Evolutionary conservation across 1,284 basidiomycete genomes (phyloP).

Genomic region (Ganoderma resinaceum): DNA sequence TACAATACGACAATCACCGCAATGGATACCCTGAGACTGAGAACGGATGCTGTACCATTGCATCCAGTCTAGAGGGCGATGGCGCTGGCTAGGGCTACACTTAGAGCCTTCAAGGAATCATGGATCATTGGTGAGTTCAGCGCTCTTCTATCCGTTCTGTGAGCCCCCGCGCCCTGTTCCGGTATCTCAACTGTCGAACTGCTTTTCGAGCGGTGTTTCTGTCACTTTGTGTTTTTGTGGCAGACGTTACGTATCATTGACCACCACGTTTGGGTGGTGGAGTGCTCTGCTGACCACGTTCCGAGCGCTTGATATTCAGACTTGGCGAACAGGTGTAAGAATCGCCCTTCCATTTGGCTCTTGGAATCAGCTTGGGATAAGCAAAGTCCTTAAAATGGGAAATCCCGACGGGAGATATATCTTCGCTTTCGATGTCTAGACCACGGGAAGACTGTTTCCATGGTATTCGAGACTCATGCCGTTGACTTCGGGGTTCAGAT

Average conservation of each 20-base stretch:
- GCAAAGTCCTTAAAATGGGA: slow-evolving; percentile 1
- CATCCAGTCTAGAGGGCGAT: slow-evolving; percentile 3
- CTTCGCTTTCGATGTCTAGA: not conserved
- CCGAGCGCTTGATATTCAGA: slow-evolving; percentile 15
- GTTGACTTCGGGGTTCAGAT: slow-evolving; percentile 10
- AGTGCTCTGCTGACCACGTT: slow-evolving; percentile 5
- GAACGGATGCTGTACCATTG: slow-evolving; percentile 10
- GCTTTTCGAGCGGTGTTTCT: slow-evolving; percentile 8
- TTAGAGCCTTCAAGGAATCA: not conserved
- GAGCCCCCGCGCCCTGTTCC: slow-evolving; percentile 7
- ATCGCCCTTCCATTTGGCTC: not conserved
- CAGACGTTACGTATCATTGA: not conserved
- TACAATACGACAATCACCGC: slow-evolving; percentile 18
- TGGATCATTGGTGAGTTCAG: slow-evolving; percentile 6
- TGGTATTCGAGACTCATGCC: slow-evolving; percentile 5
- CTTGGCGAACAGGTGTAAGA: not conserved
- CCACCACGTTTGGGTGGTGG: slow-evolving; percentile 5
- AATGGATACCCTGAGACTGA: slow-evolving; percentile 3
- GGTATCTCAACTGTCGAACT: slow-evolving; percentile 2
- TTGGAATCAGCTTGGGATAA: not conserved
- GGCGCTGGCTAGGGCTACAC: not conserved
- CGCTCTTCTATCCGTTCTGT: not conserved
- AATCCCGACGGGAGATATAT: slow-evolving; percentile 10
- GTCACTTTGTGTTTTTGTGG: slow-evolving; percentile 16
- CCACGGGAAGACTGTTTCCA: slow-evolving; percentile 13